These are phyloP conservation scores for Zea mays DNA, from an alignment of 176 grass and related monocot genomes.

Conservation along the genomic window DNA sequence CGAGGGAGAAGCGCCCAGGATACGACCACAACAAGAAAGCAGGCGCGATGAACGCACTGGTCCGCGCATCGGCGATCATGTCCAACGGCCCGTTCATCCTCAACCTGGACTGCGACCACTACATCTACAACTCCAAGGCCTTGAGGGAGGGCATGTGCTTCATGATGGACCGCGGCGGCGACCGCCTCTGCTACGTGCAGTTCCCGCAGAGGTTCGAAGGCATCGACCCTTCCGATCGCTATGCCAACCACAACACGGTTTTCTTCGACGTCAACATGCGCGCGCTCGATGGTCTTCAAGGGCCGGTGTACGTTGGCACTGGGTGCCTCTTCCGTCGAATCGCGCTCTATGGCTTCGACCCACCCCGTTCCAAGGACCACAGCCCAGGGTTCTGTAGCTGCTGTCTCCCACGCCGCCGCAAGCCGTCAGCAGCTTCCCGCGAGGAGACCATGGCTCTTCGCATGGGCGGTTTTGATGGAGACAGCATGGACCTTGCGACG, in stretches of 20 bases:
- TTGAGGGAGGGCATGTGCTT: slow-evolving; percentile 93
- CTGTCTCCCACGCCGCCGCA: slow-evolving; percentile 63
- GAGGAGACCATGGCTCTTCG: slow-evolving; percentile 87
- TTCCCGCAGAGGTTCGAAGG: slow-evolving; percentile 96
- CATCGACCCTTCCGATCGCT: slow-evolving; percentile 93
- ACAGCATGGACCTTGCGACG: slow-evolving; percentile 71
- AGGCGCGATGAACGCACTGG: slow-evolving; percentile 96
- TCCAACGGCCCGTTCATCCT: slow-evolving; percentile 98
- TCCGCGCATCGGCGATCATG: slow-evolving; percentile 93
- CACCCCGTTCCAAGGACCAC: slow-evolving; percentile 79
- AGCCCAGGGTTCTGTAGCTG: slow-evolving; percentile 59
- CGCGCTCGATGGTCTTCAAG: slow-evolving; percentile 92
- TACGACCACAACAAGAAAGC: slow-evolving; percentile 99
- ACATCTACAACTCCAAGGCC: slow-evolving; percentile 87
- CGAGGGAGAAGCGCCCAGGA: slow-evolving; percentile 87
- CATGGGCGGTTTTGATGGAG: slow-evolving; percentile 79
- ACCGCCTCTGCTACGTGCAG: slow-evolving; percentile 87
- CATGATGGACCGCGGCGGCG: slow-evolving; percentile 97
- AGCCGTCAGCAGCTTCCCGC: slow-evolving; percentile 34
- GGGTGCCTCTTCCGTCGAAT: slow-evolving; percentile 98
- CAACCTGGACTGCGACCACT: slow-evolving; percentile 98
- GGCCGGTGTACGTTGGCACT: slow-evolving; percentile 91
- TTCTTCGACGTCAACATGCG: slow-evolving; percentile 99
- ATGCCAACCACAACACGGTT: slow-evolving; percentile 95
- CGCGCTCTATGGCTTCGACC: slow-evolving; percentile 92